A percentile compares a stretch with the other conserved stretches of the same genome.
phyloP scores from a whole-genome alignment of 805 yeast genomes.

The Saturnispora halmiae region DNA sequence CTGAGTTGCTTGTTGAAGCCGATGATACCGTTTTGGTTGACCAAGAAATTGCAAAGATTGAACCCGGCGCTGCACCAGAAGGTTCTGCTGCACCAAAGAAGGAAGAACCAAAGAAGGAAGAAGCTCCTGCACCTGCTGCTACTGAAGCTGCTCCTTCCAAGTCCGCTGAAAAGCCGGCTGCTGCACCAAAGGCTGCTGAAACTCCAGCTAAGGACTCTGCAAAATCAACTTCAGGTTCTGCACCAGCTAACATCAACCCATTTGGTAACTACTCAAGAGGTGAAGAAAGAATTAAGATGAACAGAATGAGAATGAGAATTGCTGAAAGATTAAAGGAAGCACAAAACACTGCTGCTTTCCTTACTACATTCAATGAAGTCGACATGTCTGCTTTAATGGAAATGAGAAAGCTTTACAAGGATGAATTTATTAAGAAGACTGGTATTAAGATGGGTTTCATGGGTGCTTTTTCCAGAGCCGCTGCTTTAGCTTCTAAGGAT shows the following conservation, averaged over 20 bases:
- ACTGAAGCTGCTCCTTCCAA: slow-evolving; percentile 16
- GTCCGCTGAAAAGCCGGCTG: slow-evolving; percentile 22
- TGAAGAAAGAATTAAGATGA: slow-evolving; percentile 94
- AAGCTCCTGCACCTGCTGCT: slow-evolving; percentile 8
- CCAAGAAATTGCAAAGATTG: slow-evolving; percentile 81
- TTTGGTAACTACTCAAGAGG: slow-evolving; percentile 59
- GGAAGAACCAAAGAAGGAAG: slow-evolving; percentile 20
- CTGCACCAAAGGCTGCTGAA: slow-evolving; percentile 6
- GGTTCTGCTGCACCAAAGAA: slow-evolving; percentile 38
- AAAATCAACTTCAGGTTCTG: slow-evolving; percentile 21
- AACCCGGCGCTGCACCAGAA: slow-evolving; percentile 65
- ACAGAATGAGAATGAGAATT: slow-evolving; percentile 97
- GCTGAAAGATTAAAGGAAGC: slow-evolving; percentile 99
- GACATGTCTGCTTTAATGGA: slow-evolving; percentile 90
- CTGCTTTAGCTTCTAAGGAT: slow-evolving; percentile 85
- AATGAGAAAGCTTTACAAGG: slow-evolving; percentile 94
- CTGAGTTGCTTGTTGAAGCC: slow-evolving; percentile 69
- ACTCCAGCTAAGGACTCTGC: slow-evolving; percentile 14
- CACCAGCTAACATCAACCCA: slow-evolving; percentile 25
- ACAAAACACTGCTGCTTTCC: slow-evolving; percentile 96
- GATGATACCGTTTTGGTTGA: slow-evolving; percentile 96
- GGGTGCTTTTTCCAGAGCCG: slow-evolving; percentile 97
- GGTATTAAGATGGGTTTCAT: slow-evolving; percentile 96
- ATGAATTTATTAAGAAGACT: slow-evolving; percentile 86
- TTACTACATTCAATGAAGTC: slow-evolving; percentile 96